These are phyloP conservation scores for Salvia splendens DNA, from an alignment of 257 asterid genomes.

Conservation along the genomic window DNA sequence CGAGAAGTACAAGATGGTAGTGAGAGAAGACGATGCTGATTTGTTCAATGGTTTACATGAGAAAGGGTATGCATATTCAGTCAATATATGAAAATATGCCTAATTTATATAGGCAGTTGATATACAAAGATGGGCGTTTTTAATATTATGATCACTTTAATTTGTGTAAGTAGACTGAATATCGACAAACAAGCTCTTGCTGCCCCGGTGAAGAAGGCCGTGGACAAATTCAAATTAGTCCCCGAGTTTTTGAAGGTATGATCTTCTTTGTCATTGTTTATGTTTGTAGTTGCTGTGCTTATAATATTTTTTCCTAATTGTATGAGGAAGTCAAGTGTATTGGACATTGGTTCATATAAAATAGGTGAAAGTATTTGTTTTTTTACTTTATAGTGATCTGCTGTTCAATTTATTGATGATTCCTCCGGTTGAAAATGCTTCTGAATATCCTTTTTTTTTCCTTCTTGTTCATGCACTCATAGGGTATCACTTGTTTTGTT, in stretches of 20 bases:
- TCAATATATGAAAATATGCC: no score
- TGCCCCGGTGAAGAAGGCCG: slow-evolving; percentile 64
- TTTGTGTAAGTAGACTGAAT: slow-evolving; percentile 33
- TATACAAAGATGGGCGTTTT: background rate
- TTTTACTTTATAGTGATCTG: background rate
- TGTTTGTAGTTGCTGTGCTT: background rate
- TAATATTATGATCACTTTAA: slow-evolving; percentile 11
- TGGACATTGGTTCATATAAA: background rate
- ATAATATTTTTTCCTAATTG: no score
- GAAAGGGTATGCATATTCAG: slow-evolving; percentile 30
- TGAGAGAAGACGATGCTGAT: slow-evolving; percentile 32
- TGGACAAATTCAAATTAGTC: slow-evolving; percentile 72
- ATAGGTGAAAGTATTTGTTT: background rate
- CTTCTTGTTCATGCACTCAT: background rate
- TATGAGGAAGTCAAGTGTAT: background rate
- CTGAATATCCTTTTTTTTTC: background rate
- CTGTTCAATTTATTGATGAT: slow-evolving; percentile 4
- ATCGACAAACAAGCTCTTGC: slow-evolving; percentile 64
- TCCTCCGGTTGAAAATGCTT: background rate
- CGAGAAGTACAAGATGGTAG: slow-evolving; percentile 30
- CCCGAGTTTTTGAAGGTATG: slow-evolving; percentile 83
- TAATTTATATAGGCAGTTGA: background rate
- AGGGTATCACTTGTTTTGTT: background rate
- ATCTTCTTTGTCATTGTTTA: background rate
- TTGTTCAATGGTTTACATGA: slow-evolving; percentile 31